Conservation (phyloP, 2,329 filamentous ascomycete genomes). For the Aureobasidium namibiae region DNA sequence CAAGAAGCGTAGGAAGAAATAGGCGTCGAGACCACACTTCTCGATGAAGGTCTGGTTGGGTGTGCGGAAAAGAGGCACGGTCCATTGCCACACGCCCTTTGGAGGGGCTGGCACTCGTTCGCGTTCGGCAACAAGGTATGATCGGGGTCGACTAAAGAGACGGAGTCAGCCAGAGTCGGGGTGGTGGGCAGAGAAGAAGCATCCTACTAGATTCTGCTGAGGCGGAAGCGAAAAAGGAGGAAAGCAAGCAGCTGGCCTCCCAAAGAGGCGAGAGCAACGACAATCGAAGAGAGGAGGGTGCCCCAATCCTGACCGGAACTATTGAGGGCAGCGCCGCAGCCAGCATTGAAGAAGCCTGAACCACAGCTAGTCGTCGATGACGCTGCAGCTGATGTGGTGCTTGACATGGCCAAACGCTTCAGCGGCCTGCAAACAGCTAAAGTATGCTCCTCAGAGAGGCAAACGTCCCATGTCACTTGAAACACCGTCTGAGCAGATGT, state of each 20-base stretch:
- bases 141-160: slow-evolving; percentile 58
- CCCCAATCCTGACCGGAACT: slow-evolving; percentile 20
- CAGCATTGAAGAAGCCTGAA: background rate
- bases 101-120: slow-evolving; percentile 74
- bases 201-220: slow-evolving; percentile 63
- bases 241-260: slow-evolving; percentile 56
- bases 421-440: background rate
- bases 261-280: slow-evolving; percentile 26
- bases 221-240: slow-evolving; percentile 64
- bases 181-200: background rate
- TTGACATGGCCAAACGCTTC: background rate
- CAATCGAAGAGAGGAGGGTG: slow-evolving; percentile 31
- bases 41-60: slow-evolving; percentile 80
- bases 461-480: background rate
- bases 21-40: slow-evolving; percentile 92
- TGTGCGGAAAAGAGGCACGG: slow-evolving; percentile 53
- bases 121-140: slow-evolving; percentile 76
- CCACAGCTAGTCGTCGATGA: background rate
- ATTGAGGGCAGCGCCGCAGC: background rate
- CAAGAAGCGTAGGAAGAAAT: slow-evolving; percentile 91
- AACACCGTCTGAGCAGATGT: background rate
- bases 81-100: slow-evolving; percentile 45
- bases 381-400: background rate
- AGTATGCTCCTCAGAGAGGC: background rate
- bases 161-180: background rate